phyloP scores from a whole-genome alignment of 2,329 filamentous ascomycete genomes.

The Colletotrichum brevisporum region DNA sequence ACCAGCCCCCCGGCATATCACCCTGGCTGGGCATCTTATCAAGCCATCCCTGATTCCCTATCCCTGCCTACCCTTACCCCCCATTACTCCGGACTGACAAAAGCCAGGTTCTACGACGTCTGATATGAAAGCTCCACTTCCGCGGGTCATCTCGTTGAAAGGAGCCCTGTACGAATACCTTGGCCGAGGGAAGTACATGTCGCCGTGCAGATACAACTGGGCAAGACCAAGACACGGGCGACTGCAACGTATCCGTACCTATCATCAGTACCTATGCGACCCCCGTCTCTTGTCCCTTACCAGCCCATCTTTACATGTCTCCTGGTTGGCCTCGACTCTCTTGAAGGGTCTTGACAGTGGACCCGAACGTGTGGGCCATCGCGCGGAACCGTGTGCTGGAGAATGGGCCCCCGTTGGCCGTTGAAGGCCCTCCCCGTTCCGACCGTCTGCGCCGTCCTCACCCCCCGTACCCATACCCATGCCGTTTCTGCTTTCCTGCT shows the following conservation, averaged over 20 bases:
- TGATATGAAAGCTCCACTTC: not conserved
- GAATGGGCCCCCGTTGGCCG: constrained; percentile 19
- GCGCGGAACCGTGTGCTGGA: constrained; percentile 24
- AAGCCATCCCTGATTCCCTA: constrained; percentile 1
- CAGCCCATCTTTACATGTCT: not conserved
- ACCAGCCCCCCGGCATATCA: not conserved
- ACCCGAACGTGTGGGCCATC: constrained; percentile 10
- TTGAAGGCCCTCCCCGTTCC: constrained; percentile 25
- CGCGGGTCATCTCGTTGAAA: not conserved
- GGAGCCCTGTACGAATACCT: not conserved
- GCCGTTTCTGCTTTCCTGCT: not conserved
- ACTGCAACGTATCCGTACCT: not conserved
- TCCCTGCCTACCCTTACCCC: too few relatives aligned
- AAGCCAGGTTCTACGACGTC: not conserved
- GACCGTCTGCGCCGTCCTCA: not conserved
- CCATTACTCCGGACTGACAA: not conserved
- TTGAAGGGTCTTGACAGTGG: constrained; percentile 10
- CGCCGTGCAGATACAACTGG: not conserved
- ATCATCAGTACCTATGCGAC: not conserved
- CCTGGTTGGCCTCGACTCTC: not conserved
- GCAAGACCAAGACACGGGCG: not conserved
- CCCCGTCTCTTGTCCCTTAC: not conserved
- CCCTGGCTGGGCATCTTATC: constrained; percentile 3
- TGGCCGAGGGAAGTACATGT: not conserved
- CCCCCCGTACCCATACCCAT: constrained; percentile 1